Evolutionary conservation across 23 red algal genomes (phyloP).

Genomic region (Gracilaria caudata): DNA sequence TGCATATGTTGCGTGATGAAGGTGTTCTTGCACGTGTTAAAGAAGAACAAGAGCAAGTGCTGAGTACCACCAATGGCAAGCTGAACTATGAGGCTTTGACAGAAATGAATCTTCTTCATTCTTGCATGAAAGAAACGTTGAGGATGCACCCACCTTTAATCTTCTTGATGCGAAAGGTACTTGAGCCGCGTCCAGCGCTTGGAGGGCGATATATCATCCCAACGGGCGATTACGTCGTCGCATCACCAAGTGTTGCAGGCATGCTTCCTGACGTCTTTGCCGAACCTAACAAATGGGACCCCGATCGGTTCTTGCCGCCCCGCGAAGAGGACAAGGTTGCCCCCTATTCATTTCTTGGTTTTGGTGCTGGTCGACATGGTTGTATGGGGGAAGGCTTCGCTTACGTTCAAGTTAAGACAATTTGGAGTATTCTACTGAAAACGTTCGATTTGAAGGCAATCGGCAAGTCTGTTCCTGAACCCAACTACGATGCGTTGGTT

Average conservation of each 20-base stretch:
- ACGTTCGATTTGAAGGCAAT: slow-evolving; percentile 86
- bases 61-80: slow-evolving; percentile 32
- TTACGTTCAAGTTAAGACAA: slow-evolving; percentile 99
- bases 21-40: slow-evolving; percentile 53
- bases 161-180: slow-evolving; percentile 94
- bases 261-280: slow-evolving; percentile 82
- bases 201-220: slow-evolving; percentile 81
- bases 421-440: slow-evolving; percentile 93
- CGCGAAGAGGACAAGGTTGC: slow-evolving; percentile 88
- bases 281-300: slow-evolving; percentile 88
- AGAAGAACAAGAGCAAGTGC: slow-evolving; percentile 78
- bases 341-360: slow-evolving; percentile 89
- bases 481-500: slow-evolving; percentile 88
- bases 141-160: slow-evolving; percentile 99
- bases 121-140: slow-evolving; percentile 95
- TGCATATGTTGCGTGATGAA: slow-evolving; percentile 75
- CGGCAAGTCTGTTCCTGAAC: slow-evolving; percentile 65
- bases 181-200: slow-evolving; percentile 66
- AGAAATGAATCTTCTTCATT: slow-evolving; percentile 89
- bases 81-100: slow-evolving; percentile 78
- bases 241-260: slow-evolving; percentile 85
- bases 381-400: slow-evolving; percentile 99
- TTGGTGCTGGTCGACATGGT: slow-evolving; percentile 95
- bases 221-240: slow-evolving; percentile 74
- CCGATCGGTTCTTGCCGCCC: slow-evolving; percentile 86